Conservation (phyloP, 2,329 filamentous ascomycete genomes). For the Arthroderma sp. region DNA sequence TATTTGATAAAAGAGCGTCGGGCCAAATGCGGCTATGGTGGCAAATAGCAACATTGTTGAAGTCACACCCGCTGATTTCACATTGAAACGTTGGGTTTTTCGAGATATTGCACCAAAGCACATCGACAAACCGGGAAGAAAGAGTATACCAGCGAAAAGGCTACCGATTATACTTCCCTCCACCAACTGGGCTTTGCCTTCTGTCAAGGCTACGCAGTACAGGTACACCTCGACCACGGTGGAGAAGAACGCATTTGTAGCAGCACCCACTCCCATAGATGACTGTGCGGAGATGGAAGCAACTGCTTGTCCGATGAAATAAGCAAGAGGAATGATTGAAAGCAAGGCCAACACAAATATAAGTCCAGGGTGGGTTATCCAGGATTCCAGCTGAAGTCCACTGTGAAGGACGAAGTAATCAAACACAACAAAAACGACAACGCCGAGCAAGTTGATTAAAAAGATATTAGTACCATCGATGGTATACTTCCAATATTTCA, state of each 20-base stretch:
- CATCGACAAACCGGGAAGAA: conserved; percentile 92
- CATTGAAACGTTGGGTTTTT: conserved; percentile 97
- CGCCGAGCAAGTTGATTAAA: conserved; percentile 86
- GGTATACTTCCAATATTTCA: conserved; percentile 99
- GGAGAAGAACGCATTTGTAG: conserved; percentile 96
- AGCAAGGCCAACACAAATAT: conserved; percentile 72
- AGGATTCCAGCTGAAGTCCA: conserved; percentile 53
- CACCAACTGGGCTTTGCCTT: conserved; percentile 85
- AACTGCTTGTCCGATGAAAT: conserved; percentile 97
- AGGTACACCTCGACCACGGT: conserved; percentile 96
- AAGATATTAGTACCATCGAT: conserved; percentile 98
- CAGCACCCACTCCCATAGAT: conserved; percentile 93
- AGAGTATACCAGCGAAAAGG: conserved; percentile 91
- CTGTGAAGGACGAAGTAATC: conserved; percentile 73
- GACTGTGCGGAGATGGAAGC: conserved; percentile 97
- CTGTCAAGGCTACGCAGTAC: conserved; percentile 83
- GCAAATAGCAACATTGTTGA: conserved; percentile 97
- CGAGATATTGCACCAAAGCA: conserved; percentile 96
- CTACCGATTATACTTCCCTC: conserved; percentile 96
- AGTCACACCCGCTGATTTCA: conserved; percentile 86
- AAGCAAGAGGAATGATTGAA: conserved; percentile 91
- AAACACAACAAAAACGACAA: conserved; percentile 88
- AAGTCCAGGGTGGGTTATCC: conserved; percentile 70
- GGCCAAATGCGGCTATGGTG: conserved; percentile 86
- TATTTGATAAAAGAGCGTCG: conserved; percentile 95